Evolutionary conservation across 2,329 filamentous ascomycete species (phyloP).

Genomic region (Chaetomium sp.): DNA sequence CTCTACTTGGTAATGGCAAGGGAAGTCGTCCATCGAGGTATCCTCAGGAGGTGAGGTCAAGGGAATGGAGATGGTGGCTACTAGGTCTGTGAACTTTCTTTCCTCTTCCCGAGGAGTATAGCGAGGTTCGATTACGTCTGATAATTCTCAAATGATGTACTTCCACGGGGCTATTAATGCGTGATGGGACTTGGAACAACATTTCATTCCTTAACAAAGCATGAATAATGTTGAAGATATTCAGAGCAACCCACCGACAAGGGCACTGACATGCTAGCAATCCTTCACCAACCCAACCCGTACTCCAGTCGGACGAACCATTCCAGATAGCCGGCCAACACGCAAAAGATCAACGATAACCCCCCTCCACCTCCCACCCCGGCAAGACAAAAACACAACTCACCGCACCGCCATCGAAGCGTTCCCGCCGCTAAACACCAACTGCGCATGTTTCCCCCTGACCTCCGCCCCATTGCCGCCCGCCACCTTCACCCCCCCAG

Average conservation of each 20-base stretch:
- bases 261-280: background rate
- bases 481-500: constrained; percentile 19
- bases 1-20: background rate
- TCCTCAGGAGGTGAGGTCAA: background rate
- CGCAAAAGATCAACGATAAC: background rate
- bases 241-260: background rate
- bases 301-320: background rate
- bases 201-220: background rate
- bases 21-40: background rate
- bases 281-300: background rate
- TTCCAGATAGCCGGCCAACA: background rate
- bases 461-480: constrained; percentile 41
- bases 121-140: background rate
- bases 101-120: background rate
- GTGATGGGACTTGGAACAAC: background rate
- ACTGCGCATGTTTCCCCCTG: constrained; percentile 51
- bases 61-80: background rate
- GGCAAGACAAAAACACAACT: background rate
- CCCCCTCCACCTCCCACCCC: background rate
- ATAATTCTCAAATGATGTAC: background rate
- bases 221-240: background rate
- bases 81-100: no score
- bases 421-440: constrained; percentile 51
- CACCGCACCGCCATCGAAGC: constrained; percentile 43
- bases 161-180: background rate